Percentiles rank a stretch among this genome's conserved stretches.
Evolutionary conservation across 768 basidiomycete genomes (phyloP).

Genomic region (Termitomyces titanicus): DNA sequence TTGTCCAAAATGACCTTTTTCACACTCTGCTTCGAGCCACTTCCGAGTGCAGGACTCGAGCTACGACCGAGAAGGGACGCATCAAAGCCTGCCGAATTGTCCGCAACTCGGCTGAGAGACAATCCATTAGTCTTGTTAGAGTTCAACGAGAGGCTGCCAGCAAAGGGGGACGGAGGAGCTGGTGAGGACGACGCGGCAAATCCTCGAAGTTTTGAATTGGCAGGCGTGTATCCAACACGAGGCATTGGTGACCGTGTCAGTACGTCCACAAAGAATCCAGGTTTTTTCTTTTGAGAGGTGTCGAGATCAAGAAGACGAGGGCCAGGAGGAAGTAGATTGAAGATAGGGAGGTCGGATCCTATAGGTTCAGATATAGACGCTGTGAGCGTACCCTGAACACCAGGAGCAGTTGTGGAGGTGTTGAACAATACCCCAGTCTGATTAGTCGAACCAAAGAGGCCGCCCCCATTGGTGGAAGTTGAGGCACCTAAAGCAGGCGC

Average conservation of each 20-base stretch:
- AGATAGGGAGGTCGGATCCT: conserved; percentile 66
- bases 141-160: conserved; percentile 40
- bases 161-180: conserved; percentile 33
- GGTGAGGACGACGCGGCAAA: conserved; percentile 51
- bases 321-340: conserved; percentile 70
- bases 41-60: conserved; percentile 63
- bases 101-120: conserved; percentile 42
- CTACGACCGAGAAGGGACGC: conserved; percentile 59
- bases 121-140: conserved; percentile 56
- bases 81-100: conserved; percentile 53
- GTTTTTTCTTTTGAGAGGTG: conserved; percentile 67
- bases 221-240: conserved; percentile 64
- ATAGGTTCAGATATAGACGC: conserved; percentile 90
- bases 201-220: conserved; percentile 68
- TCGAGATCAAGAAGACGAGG: conserved; percentile 62
- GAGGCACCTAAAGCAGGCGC: conserved; percentile 45
- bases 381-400: conserved; percentile 58
- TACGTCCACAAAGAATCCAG: conserved; percentile 72
- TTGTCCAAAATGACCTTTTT: conserved; percentile 92
- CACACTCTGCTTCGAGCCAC: conserved; percentile 73
- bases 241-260: conserved; percentile 71
- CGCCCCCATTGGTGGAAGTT: conserved; percentile 34
- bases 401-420: conserved; percentile 38
- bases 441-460: conserved; percentile 39
- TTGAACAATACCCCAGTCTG: conserved; percentile 31